These are phyloP conservation scores for Parastagonospora avenae DNA, from an alignment of 2,329 filamentous ascomycete genomes.

Conservation along the genomic window DNA sequence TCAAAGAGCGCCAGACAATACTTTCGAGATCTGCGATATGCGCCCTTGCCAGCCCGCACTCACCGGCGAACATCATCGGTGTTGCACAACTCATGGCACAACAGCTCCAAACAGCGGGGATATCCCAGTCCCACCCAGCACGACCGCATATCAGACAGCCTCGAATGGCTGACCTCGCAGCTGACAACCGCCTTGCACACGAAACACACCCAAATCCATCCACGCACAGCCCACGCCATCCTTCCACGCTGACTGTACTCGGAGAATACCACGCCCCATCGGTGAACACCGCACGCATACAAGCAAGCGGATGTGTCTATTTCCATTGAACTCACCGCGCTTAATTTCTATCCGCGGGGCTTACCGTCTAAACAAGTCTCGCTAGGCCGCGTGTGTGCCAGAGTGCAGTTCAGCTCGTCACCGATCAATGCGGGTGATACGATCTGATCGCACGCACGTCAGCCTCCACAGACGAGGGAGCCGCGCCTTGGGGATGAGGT, in stretches of 20 bases:
- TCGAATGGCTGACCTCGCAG: too few species aligned
- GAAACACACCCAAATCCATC: background rate
- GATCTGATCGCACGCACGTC: slow-evolving; percentile 13
- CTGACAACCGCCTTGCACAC: background rate
- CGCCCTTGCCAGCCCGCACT: background rate
- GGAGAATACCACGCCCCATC: slow-evolving; percentile 13
- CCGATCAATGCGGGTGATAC: slow-evolving; percentile 23
- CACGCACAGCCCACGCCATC: slow-evolving; percentile 3
- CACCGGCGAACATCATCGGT: background rate
- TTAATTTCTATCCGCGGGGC: slow-evolving; percentile 12
- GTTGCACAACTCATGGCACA: background rate
- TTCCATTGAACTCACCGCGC: slow-evolving; percentile 9
- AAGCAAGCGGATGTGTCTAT: slow-evolving; percentile 13
- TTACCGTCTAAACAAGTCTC: slow-evolving; percentile 6
- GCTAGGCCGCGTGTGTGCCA: background rate
- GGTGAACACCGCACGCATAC: slow-evolving; percentile 11
- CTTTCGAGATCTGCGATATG: background rate
- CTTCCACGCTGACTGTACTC: slow-evolving; percentile 7
- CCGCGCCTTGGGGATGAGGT: too few species aligned
- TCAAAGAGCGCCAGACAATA: background rate
- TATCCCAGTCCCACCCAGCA: background rate
- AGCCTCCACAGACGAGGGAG: background rate
- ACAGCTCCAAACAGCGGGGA: background rate
- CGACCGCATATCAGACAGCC: too few species aligned
- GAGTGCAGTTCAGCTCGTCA: slow-evolving; percentile 17